phyloP scores from a whole-genome alignment of 2,329 filamentous ascomycete genomes.

The Paecilomyces formosus region DNA sequence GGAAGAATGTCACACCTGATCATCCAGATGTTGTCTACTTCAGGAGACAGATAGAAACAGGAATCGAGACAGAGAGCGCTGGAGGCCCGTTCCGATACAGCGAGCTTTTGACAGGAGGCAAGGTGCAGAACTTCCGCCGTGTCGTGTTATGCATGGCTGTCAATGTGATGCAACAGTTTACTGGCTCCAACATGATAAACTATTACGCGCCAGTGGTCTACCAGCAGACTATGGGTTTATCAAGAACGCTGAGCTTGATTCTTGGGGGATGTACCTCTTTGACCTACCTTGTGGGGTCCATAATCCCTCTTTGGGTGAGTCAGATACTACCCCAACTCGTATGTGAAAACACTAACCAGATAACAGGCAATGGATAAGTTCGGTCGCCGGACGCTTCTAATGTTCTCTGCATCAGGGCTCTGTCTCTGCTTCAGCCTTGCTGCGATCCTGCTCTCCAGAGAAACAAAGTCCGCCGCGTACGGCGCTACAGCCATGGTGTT shows the following conservation, averaged over 20 bases:
- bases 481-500: conserved; percentile 39
- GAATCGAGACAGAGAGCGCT: conserved; percentile 19
- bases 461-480: conserved; percentile 24
- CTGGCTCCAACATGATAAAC: conserved; percentile 32
- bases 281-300: conserved; percentile 33
- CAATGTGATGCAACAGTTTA: conserved; percentile 30
- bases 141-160: conserved; percentile 26
- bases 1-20: conserved; percentile 13
- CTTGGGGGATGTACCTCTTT: conserved; percentile 41
- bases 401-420: conserved; percentile 33
- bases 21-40: conserved; percentile 24
- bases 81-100: conserved; percentile 28
- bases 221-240: conserved; percentile 30
- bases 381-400: conserved; percentile 34
- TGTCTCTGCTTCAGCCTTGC: conserved; percentile 39
- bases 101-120: conserved; percentile 27
- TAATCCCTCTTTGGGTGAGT: conserved; percentile 32
- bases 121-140: conserved; percentile 24
- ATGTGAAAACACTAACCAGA: not conserved
- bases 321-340: not conserved
- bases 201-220: conserved; percentile 36
- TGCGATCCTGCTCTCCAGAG: conserved; percentile 30
- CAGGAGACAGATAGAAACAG: conserved; percentile 31
- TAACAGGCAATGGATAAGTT: conserved; percentile 27
- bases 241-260: conserved; percentile 45